These are phyloP conservation scores for Fusarium chaquense DNA, from an alignment of 2,329 filamentous ascomycete genomes.

Conservation along the genomic window DNA sequence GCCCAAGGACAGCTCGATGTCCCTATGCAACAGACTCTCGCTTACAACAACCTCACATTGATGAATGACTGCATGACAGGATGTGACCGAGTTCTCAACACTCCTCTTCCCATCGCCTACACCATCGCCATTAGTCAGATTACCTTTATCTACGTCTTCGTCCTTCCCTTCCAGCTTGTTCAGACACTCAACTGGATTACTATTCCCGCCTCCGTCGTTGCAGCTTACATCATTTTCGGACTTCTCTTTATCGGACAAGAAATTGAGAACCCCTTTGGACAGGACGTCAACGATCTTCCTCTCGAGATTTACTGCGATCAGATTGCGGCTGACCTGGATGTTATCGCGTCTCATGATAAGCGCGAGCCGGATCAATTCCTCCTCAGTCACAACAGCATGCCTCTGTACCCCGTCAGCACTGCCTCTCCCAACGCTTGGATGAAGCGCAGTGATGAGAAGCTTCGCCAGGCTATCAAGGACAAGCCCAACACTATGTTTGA, in stretches of 20 bases:
- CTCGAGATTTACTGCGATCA: constrained; percentile 82
- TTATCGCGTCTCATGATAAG: constrained; percentile 69
- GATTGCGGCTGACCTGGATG: constrained; percentile 78
- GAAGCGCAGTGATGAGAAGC: constrained; percentile 56
- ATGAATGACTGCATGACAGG: constrained; percentile 80
- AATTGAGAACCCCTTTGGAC: constrained; percentile 87
- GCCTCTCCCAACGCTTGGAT: constrained; percentile 55
- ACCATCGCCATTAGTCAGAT: constrained; percentile 88
- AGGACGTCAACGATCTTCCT: constrained; percentile 85
- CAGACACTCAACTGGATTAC: constrained; percentile 75
- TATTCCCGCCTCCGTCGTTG: constrained; percentile 78
- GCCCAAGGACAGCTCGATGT: constrained; percentile 66
- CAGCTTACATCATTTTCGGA: constrained; percentile 85
- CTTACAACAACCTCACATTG: constrained; percentile 69
- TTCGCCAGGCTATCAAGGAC: constrained; percentile 55
- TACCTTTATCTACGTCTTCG: constrained; percentile 84
- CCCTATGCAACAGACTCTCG: constrained; percentile 69
- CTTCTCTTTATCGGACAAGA: constrained; percentile 80
- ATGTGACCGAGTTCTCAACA: constrained; percentile 83
- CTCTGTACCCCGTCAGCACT: constrained; percentile 67
- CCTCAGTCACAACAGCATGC: constrained; percentile 58
- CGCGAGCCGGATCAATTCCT: constrained; percentile 51
- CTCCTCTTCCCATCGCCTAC: constrained; percentile 85
- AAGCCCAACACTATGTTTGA: constrained; percentile 55
- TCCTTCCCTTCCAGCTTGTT: constrained; percentile 85